A percentile compares a stretch with the other conserved stretches of the same genome.
Evolutionary conservation across 164 flowering plant species (phyloP).

Genomic region (Piper longum): DNA sequence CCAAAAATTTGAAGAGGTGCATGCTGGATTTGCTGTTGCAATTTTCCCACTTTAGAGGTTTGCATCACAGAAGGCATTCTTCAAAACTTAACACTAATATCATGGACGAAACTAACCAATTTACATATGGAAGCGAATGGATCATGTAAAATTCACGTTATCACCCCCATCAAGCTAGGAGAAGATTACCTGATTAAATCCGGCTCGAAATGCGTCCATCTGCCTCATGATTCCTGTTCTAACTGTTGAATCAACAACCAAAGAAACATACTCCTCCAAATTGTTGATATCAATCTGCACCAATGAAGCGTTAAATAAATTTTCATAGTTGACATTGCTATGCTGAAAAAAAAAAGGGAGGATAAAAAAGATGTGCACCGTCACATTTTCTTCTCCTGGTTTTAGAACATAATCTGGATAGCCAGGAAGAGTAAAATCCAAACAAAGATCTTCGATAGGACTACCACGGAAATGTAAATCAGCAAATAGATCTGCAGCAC

Average conservation of each 20-base stretch:
- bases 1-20: too few species aligned
- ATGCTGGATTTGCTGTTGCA: neutral
- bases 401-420: conserved; percentile 76
- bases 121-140: neutral
- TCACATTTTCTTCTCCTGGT: conserved; percentile 68
- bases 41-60: neutral
- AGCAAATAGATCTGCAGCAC: conserved; percentile 19
- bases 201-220: conserved; percentile 85
- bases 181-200: conserved; percentile 69
- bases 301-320: neutral
- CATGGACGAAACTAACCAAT: neutral
- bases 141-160: too few species aligned
- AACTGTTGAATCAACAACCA: conserved; percentile 82
- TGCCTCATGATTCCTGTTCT: conserved; percentile 74
- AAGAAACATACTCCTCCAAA: conserved; percentile 73
- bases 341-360: neutral
- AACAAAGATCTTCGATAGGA: conserved; percentile 64
- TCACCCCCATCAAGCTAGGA: neutral
- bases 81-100: neutral
- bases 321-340: neutral
- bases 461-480: conserved; percentile 62
- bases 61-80: neutral
- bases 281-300: conserved; percentile 64
- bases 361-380: neutral
- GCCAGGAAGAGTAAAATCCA: conserved; percentile 96